Evolutionary conservation across 345 rosid species (phyloP).

Genomic region (Firmiana major): DNA sequence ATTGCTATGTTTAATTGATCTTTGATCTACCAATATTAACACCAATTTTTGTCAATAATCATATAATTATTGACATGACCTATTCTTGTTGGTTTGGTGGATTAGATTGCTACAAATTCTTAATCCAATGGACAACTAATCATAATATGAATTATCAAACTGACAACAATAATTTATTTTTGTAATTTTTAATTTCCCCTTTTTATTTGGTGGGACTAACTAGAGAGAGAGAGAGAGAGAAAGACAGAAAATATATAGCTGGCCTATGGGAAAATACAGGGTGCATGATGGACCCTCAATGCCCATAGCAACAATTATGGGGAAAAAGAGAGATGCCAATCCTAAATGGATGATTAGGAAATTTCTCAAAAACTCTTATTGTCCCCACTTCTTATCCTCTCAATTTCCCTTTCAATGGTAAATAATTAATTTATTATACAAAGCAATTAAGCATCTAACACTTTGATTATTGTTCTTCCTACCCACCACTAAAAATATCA

Average conservation of each 20-base stretch:
- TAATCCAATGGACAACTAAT: background rate
- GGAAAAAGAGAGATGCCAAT: background rate
- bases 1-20: slow-evolving; percentile 15
- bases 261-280: slow-evolving; percentile 4
- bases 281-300: slow-evolving; percentile 19
- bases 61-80: slow-evolving; percentile 13
- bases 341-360: slow-evolving; percentile 6
- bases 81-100: slow-evolving; percentile 14
- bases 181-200: background rate
- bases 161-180: background rate
- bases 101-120: slow-evolving; percentile 4
- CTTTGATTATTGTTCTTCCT: slow-evolving; percentile 10
- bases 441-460: slow-evolving; percentile 2
- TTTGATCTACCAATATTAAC: slow-evolving; percentile 21
- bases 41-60: slow-evolving; percentile 11
- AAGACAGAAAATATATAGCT: slow-evolving; percentile 24
- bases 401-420: background rate
- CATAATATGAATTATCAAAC: background rate
- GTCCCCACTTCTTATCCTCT: background rate
- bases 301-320: slow-evolving; percentile 15
- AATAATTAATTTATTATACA: background rate
- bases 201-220: background rate
- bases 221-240: background rate
- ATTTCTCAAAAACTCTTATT: slow-evolving; percentile 17
- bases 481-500: background rate